Evolutionary conservation across 495 filamentous ascomycete species (phyloP).

Genomic region (Annulohypoxylon stygium): DNA sequence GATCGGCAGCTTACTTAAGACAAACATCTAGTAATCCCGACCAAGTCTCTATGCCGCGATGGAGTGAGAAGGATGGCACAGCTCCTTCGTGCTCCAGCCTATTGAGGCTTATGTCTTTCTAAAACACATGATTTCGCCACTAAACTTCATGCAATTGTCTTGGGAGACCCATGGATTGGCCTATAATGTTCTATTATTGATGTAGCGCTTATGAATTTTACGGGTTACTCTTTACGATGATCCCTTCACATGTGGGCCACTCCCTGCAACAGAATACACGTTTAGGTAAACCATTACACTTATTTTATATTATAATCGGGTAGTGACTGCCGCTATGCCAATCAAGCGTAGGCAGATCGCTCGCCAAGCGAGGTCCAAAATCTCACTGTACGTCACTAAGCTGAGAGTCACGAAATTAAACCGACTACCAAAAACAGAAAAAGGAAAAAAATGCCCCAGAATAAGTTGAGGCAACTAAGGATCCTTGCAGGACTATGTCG

Average conservation of each 20-base stretch:
- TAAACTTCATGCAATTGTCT: background rate
- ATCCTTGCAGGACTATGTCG: background rate
- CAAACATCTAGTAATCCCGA: background rate
- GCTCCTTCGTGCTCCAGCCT: conserved; percentile 17
- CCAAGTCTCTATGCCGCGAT: background rate
- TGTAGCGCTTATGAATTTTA: conserved; percentile 6
- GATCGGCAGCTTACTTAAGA: conserved; percentile 24
- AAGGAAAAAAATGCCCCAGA: background rate
- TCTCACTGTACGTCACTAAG: conserved; percentile 35
- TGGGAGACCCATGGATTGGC: background rate
- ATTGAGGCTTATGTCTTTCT: conserved; percentile 16
- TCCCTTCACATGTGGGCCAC: conserved; percentile 6
- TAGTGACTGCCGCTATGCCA: conserved; percentile 9
- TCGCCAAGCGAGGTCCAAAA: conserved; percentile 38
- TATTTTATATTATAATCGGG: conserved; percentile 19
- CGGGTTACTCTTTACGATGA: conserved; percentile 18
- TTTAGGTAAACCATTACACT: conserved; percentile 1
- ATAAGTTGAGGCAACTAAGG: conserved; percentile 13
- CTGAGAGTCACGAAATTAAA: conserved; percentile 10
- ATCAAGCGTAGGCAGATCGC: conserved; percentile 1
- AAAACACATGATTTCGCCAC: background rate
- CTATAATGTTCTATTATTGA: background rate
- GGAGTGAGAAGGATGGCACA: conserved; percentile 25
- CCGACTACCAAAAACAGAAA: conserved; percentile 11
- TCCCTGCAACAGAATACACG: conserved; percentile 8